Conservation (phyloP, 805 yeast species). For the Nakazawaea molendinolei region DNA sequence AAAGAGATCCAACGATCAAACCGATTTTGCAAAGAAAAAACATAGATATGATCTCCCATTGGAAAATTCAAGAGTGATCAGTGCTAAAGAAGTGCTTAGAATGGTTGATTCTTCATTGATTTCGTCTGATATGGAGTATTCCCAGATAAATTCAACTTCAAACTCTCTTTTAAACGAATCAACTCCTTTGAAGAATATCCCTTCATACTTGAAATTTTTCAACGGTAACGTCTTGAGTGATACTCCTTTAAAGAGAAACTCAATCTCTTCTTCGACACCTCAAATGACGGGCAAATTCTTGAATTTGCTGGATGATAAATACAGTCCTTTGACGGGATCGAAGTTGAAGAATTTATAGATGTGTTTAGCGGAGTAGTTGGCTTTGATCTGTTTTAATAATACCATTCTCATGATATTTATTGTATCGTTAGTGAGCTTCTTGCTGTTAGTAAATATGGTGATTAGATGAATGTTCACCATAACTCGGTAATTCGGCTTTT, state of each 20-base stretch:
- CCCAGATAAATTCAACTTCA: conserved; percentile 4
- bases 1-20: too few relatives aligned
- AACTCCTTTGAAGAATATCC: conserved; percentile 3
- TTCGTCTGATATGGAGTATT: conserved; percentile 25
- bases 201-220: conserved; percentile 4
- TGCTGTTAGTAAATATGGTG: too few relatives aligned
- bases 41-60: conserved; percentile 21
- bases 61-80: conserved; percentile 29
- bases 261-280: conserved; percentile 2
- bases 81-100: conserved; percentile 28
- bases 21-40: conserved; percentile 15
- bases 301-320: conserved; percentile 4
- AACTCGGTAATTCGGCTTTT: too few relatives aligned
- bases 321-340: conserved; percentile 4
- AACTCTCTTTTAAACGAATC: background rate
- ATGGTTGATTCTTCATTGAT: conserved; percentile 33
- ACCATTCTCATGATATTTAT: too few relatives aligned
- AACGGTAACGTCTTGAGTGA: conserved; percentile 1
- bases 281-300: background rate
- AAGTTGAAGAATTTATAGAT: conserved; percentile 4
- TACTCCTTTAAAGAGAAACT: conserved; percentile 3
- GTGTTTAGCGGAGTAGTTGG: too few relatives aligned
- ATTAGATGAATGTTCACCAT: too few relatives aligned
- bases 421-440: too few relatives aligned
- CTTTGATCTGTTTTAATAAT: too few relatives aligned